Evolutionary conservation across 805 yeast species (phyloP).

Genomic region (Saccharomyces kudriavzevii): DNA sequence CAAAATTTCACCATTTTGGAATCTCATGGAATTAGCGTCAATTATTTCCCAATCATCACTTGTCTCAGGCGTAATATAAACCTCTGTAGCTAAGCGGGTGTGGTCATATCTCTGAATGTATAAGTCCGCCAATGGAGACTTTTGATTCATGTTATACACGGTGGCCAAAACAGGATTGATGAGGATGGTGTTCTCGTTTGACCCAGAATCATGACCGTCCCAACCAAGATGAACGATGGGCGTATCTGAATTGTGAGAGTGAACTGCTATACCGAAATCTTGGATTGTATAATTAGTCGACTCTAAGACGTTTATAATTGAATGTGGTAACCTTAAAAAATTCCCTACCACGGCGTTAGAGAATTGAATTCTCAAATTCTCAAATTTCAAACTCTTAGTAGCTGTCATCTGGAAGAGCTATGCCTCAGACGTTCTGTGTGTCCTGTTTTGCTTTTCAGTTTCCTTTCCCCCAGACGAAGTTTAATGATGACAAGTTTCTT

Average conservation of each 20-base stretch:
- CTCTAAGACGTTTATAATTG: slow-evolving; percentile 15
- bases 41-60: slow-evolving; percentile 86
- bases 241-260: slow-evolving; percentile 1
- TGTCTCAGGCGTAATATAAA: slow-evolving; percentile 70
- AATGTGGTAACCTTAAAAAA: slow-evolving; percentile 23
- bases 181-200: slow-evolving; percentile 11
- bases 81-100: slow-evolving; percentile 37
- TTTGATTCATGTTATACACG: neutral
- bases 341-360: slow-evolving; percentile 22
- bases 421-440: neutral
- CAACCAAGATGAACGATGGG: slow-evolving; percentile 16
- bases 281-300: slow-evolving; percentile 17
- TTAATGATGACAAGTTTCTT: neutral
- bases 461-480: neutral
- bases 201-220: slow-evolving; percentile 23
- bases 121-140: slow-evolving; percentile 5
- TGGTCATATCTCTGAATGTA: slow-evolving; percentile 11
- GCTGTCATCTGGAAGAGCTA: neutral
- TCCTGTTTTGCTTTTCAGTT: neutral
- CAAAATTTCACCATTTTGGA: slow-evolving; percentile 60
- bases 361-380: slow-evolving; percentile 6
- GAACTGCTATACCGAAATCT: slow-evolving; percentile 16
- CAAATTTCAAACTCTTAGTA: slow-evolving; percentile 7
- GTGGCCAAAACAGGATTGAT: slow-evolving; percentile 22
- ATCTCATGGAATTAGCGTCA: slow-evolving; percentile 67